Conservation (phyloP, 2,329 filamentous ascomycete genomes). For the Alternaria gaisen region DNA sequence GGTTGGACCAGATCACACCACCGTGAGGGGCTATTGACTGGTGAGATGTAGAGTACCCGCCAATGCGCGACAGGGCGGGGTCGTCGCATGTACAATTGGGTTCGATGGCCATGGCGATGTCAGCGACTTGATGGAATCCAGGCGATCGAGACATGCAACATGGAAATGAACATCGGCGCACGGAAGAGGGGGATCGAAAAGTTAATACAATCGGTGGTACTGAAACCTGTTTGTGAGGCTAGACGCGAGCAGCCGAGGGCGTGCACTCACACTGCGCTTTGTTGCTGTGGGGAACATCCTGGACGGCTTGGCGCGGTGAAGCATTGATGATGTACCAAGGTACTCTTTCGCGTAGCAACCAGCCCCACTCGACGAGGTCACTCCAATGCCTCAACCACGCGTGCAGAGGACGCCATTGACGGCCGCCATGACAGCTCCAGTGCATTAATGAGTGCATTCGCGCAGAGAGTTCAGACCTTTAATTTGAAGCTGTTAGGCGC, state of each 20-base stretch:
- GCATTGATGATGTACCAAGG: constrained; percentile 17
- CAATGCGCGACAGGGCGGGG: constrained; percentile 1
- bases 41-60: background rate
- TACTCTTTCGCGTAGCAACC: background rate
- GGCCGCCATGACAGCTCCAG: background rate
- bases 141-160: constrained; percentile 9
- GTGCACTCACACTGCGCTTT: background rate
- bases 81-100: constrained; percentile 1
- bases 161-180: constrained; percentile 5
- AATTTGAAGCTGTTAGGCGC: background rate
- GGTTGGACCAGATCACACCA: constrained; percentile 10
- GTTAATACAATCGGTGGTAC: constrained; percentile 13
- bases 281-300: constrained; percentile 29
- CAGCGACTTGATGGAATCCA: constrained; percentile 1
- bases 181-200: constrained; percentile 11
- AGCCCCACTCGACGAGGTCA: background rate
- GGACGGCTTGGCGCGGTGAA: constrained; percentile 17
- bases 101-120: constrained; percentile 8
- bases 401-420: background rate
- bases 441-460: background rate
- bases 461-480: background rate
- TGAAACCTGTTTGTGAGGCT: constrained; percentile 30
- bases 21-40: background rate
- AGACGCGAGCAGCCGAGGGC: constrained; percentile 10
- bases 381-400: background rate